These are phyloP conservation scores for Phytopythium oedochilum DNA, from an alignment of 352 stramenopile genomes.

Conservation along the genomic window DNA sequence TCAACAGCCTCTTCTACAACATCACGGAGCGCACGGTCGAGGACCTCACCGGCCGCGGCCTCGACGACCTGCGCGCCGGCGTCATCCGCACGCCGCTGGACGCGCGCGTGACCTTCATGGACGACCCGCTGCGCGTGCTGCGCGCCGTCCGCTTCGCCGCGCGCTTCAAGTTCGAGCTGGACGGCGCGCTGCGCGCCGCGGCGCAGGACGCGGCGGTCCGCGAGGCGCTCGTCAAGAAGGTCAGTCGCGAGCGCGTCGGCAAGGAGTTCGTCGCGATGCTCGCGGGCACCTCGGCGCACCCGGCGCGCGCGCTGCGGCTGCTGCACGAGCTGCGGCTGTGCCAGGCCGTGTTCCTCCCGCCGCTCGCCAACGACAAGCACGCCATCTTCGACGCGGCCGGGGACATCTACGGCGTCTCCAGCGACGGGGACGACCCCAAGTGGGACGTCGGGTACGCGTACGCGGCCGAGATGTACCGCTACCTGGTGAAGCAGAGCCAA, in stretches of 20 bases:
- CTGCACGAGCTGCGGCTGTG: conserved; percentile 54
- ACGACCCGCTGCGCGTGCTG: conserved; percentile 96
- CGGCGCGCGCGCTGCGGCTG: conserved; percentile 45
- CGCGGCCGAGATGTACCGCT: conserved; percentile 35
- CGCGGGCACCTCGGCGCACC: conserved; percentile 54
- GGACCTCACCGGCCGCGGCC: conserved; percentile 91
- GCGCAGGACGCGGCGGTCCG: conserved; percentile 46
- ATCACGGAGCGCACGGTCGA: conserved; percentile 92
- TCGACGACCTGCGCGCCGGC: conserved; percentile 89
- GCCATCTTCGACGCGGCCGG: conserved; percentile 31
- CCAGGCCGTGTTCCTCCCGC: conserved; percentile 47
- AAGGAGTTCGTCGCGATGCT: conserved; percentile 73
- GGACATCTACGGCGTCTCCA: conserved; percentile 4
- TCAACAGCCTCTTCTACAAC: conserved; percentile 99
- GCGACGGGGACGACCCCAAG: conserved; percentile 12
- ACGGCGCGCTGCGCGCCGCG: conserved; percentile 75
- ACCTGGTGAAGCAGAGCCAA: conserved; percentile 11
- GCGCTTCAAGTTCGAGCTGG: conserved; percentile 92
- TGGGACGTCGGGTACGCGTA: conserved; percentile 43
- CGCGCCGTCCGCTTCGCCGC: conserved; percentile 95
- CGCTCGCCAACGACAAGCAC: conserved; percentile 18
- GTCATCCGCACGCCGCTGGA: conserved; percentile 94
- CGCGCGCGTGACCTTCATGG: conserved; percentile 92
- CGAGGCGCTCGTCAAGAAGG: conserved; percentile 64
- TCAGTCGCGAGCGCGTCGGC: conserved; percentile 74